phyloP scores from a whole-genome alignment of 371 early-diverging fungal genomes.

The Rhizopus microsporus region DNA sequence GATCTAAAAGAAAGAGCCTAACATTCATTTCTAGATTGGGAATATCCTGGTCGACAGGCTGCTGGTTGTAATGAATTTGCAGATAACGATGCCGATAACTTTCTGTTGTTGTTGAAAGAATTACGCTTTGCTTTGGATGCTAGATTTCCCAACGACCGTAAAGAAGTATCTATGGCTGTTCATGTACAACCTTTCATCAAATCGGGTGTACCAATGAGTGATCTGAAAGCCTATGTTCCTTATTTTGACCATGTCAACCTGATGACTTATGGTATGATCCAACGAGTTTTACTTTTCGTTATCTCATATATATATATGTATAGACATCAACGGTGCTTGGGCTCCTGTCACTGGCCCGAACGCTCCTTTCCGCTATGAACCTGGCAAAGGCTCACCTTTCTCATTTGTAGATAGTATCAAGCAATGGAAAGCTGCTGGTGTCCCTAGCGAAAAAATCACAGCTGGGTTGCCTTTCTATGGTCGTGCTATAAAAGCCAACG shows the following conservation, averaged over 20 bases:
- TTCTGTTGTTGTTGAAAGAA: slow-evolving; percentile 56
- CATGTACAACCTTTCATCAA: slow-evolving; percentile 65
- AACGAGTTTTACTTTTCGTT: not conserved
- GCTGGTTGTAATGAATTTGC: slow-evolving; percentile 66
- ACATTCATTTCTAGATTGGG: slow-evolving; percentile 59
- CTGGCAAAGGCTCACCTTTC: slow-evolving; percentile 51
- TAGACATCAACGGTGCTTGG: slow-evolving; percentile 67
- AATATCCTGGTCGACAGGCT: slow-evolving; percentile 76
- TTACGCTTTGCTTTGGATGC: slow-evolving; percentile 63
- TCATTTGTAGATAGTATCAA: slow-evolving; percentile 57
- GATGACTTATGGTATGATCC: slow-evolving; percentile 54
- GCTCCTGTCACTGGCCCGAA: slow-evolving; percentile 63
- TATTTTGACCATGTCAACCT: slow-evolving; percentile 69
- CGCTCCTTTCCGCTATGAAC: slow-evolving; percentile 56
- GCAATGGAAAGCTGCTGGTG: slow-evolving; percentile 63
- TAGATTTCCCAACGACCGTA: slow-evolving; percentile 55
- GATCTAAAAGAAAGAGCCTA: not conserved
- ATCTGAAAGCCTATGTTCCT: slow-evolving; percentile 60
- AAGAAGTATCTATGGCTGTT: slow-evolving; percentile 73
- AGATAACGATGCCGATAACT: slow-evolving; percentile 54
- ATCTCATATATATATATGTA: not conserved
- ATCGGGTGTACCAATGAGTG: slow-evolving; percentile 47
- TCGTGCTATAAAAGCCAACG: slow-evolving; percentile 55
- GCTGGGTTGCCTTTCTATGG: slow-evolving; percentile 74
- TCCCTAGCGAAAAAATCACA: slow-evolving; percentile 64